Base-by-base conservation (phyloP, 345 rosid genomes). In the Hibiscus syriacus region DNA sequence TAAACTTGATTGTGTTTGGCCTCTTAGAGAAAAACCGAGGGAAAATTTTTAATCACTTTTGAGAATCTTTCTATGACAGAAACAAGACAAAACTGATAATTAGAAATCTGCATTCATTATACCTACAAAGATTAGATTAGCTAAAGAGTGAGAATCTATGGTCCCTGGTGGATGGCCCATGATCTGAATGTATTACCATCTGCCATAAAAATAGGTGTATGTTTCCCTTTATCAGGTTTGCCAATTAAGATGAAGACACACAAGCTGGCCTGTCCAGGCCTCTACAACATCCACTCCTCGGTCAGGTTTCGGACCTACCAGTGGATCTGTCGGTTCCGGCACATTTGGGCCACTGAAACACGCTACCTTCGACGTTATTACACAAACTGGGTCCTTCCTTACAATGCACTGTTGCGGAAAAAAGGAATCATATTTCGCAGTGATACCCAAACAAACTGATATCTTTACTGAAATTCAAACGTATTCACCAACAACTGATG, bases 181-280 rank as follows among this genome's bases (percentile, higher is more conserved):
- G 57, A 27, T 56, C 16, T 27, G 38, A 57, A 57, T 25, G 62
- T n/a, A 57, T 6, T 30, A 49, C 7, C 54, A 54, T 54, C n/a
- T 25, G 22, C 67, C 54, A 45, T 43, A 26, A 63, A 25, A 25
- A 13, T 25, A 23, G 67, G 54, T 43, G 23, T 17, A 2, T 48
- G 70, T 70, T 67, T 13, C 62, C 71, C 23, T 6, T 7, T 16
- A 23, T 36, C 53, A 69, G 55, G 75, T 17, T 64, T 72, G 77
- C 77, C 75, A 73, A 73, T 53, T 61, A 67, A 57, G 70, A 69
- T 30, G 66, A 50, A 39, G 80, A 80, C 78, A 71, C 69, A 54
- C 70, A 57, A 70, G 46, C 29, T 64, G 61, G 54, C 67, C 70
- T 50, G 25, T 3, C 12, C 23, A 19, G 5, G 25, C 26, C 26